A percentile compares a stretch with the other conserved stretches of the same genome.
These are phyloP conservation scores for Musa itinerans DNA, from an alignment of 176 grass and related monocot genomes.

Conservation along the genomic window DNA sequence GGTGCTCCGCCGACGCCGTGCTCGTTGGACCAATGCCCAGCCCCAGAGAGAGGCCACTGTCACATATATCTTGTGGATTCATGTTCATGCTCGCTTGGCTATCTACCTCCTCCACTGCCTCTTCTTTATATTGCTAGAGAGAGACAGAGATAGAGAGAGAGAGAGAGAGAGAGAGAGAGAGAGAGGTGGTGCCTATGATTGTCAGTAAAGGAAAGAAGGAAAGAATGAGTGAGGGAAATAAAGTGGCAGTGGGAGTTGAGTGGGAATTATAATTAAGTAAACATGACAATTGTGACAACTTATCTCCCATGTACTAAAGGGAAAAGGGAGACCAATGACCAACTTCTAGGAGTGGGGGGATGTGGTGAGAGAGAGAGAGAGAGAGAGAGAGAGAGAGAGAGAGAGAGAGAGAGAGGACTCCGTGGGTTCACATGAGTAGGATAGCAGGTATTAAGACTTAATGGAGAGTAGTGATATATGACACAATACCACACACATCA, in stretches of 20 bases:
- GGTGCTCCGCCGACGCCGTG: background rate
- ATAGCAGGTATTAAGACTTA: too few relatives aligned
- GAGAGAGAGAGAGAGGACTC: too few relatives aligned
- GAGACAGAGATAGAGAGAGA: background rate
- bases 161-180: slow-evolving; percentile 27
- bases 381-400: too few relatives aligned
- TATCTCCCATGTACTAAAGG: background rate
- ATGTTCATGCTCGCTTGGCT: slow-evolving; percentile 28
- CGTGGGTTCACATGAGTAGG: too few relatives aligned
- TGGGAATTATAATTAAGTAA: background rate
- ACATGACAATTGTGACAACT: background rate
- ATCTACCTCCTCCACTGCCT: background rate
- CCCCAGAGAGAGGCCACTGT: slow-evolving; percentile 58
- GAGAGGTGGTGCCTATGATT: slow-evolving; percentile 19
- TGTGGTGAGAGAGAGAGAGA: too few relatives aligned
- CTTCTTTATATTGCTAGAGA: background rate
- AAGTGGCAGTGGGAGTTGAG: background rate
- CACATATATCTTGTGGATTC: slow-evolving; percentile 46
- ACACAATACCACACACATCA: too few relatives aligned
- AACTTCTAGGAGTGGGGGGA: background rate
- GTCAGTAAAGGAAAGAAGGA: slow-evolving; percentile 9
- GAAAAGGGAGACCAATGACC: background rate
- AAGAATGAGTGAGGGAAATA: slow-evolving; percentile 14
- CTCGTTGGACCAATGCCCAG: slow-evolving; percentile 38
- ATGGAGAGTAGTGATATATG: too few relatives aligned